Base-by-base conservation (phyloP, 1,139 yeast species). In the Taphrina betulina region DNA sequence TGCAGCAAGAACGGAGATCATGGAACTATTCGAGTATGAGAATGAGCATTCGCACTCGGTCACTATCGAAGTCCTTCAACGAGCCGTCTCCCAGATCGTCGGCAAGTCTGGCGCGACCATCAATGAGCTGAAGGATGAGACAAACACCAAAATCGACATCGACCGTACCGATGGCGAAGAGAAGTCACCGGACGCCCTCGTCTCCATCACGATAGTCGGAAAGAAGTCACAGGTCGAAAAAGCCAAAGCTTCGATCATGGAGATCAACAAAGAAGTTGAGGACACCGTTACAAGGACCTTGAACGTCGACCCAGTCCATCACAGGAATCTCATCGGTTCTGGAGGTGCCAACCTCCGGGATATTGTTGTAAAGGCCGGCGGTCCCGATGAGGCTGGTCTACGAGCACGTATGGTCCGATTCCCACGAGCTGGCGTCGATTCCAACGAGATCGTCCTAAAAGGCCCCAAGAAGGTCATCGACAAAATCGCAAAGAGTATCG, bases 91-190 rank as follows among this genome's bases (percentile, higher is more conserved):
- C 16, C 78, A 90, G 68, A 83, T 94, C 58, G 89, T 94, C 68
- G 98, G 98, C 66, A 87, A 85, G 66, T 76, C 78, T 59, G 97
- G 97, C 69, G 94, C 85, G 63, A 80, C 78, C 59, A 85, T 94
- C 65, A 86, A 83, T 61, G 89, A 85, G 67, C 82, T 94, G 36
- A 81, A 88, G 63, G 94, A 83, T 62, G 87, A 82, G 50, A 77
- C 84, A 57, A 95, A 92, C 60, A 82, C 89, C 54, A 85, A 85
- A 63, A 80, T 87, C 69, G 79, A 79, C 62, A 81, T 85, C 66
- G 78, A 80, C 64, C 78, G 78, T 60, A 71, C 69, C 31, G 72
- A 69, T 31, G 75, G 75, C 61, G 68, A 72, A 52, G 64, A 62
- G 8, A 61, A 61, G 26, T 44, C 57, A 17, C 26, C 51, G 19